Base-by-base conservation (phyloP, 495 filamentous ascomycete genomes). In the Penicillium pancosmium region DNA sequence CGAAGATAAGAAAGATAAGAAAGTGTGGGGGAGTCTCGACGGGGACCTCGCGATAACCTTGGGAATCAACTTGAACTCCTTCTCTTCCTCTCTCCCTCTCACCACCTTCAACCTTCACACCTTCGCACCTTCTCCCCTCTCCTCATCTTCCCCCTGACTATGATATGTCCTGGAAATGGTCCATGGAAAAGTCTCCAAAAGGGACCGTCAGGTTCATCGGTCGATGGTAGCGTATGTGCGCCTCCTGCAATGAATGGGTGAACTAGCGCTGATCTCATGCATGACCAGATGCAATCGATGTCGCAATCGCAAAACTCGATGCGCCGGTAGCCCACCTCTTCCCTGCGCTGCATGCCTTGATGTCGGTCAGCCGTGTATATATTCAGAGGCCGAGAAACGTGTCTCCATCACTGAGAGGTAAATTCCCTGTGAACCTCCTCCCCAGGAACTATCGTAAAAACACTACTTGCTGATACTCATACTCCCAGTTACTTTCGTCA, bases 361-460 rank as follows among this genome's bases (percentile, higher is more conserved):
- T 50, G 66, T 51, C 1, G 67, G 64, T 3, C 64, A 69, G 12
- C n/a, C 35, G 9, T 76, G 73, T 54, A 62, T 73, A n/a, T 76
- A 74, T 35, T 69, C 72, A 0, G 73, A 76, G 55, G 68, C 73
- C 1, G 73, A 76, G 33, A 76, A 74, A 54, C 64, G 73, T 12
- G 59, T 74, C 31, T 69, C 73, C 0, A 72, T 76, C 40, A 63
- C 70, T 0, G 72, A 73, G 46, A 74, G 73, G 73, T 72, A 35
- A 59, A 47, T 34, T 34, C 36, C 11, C 27, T 4, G 15, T 40
- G 5, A 40, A 40, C 1, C 15, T 12, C 12, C 15, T 9, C 36
- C 2, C 36, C 2, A 40, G 2, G 18, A 25, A 15, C 21, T 12
- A 4, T 15, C 3, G 6, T n/a, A 16, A 18, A 23, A 40, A 16